Percentiles rank a stretch among this genome's conserved stretches.
phyloP scores from a whole-genome alignment of 2,329 filamentous ascomycete genomes.

The Botrytis fragariae region DNA sequence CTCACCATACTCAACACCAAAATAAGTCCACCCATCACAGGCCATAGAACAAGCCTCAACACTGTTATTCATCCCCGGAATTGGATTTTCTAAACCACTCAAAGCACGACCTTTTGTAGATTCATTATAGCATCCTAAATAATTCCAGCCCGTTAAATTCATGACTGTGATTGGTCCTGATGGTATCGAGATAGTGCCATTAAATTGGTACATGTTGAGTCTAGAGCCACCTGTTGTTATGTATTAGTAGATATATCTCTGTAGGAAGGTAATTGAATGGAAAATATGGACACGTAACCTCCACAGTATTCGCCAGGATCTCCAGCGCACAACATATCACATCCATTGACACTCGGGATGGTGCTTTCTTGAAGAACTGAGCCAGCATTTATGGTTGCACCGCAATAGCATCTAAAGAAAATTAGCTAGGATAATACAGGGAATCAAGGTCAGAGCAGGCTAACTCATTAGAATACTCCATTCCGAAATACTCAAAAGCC shows the following conservation, averaged over 20 bases:
- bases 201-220: conserved; percentile 24
- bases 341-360: conserved; percentile 26
- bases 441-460: too few species aligned
- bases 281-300: conserved; percentile 14
- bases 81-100: conserved; percentile 14
- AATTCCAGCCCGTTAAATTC: conserved; percentile 19
- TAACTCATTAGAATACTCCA: conserved; percentile 31
- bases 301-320: conserved; percentile 39
- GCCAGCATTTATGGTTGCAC: conserved; percentile 28
- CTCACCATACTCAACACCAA: conserved; percentile 41
- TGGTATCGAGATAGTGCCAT: conserved; percentile 3
- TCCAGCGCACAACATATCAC: conserved; percentile 33
- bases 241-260: not conserved
- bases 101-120: conserved; percentile 25
- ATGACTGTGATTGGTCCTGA: conserved; percentile 26
- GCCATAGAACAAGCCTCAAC: conserved; percentile 32
- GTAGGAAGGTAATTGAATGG: not conserved
- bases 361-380: conserved; percentile 17
- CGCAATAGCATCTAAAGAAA: conserved; percentile 31
- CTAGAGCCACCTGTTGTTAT: not conserved
- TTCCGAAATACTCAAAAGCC: conserved; percentile 37
- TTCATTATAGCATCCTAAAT: conserved; percentile 29
- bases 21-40: conserved; percentile 38
- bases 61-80: conserved; percentile 28
- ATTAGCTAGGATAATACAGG: not conserved